Evolutionary conservation across 805 yeast species (phyloP), one percentile per base, ranked within the genome.

Genomic region (Metschnikowia peoriensis): DNA sequence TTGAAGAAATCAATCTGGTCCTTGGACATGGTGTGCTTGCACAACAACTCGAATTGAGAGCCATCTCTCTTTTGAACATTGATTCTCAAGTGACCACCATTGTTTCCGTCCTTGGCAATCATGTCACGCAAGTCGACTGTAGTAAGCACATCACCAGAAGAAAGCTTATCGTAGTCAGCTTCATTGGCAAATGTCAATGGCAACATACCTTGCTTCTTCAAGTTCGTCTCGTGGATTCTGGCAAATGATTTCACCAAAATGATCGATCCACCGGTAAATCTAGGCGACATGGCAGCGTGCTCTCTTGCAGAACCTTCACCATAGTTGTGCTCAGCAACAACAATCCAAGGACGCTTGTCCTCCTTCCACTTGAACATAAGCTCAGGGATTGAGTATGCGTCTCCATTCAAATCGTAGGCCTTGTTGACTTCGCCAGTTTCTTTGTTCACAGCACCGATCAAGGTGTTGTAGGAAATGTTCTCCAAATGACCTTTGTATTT

Each of bases 251-350:
- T 93, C 62, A 89, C 96, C 56, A 93, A 76, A 57, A 93, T 87
- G 58, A 91, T 82, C 53, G 85, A 74, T 57, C 99, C 98, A 55
- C 97, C 98, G 43, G 94, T 79, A 77, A 89, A 94, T 72, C 96
- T 82, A 51, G 98, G 99, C 35, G 94, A 89, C 61, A 94, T 78
- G 14, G 98, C 98, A 44, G 99, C 99, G 66, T 93, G 99, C 71
- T 93, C 99, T 81, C 99, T 88, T 34, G 99, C 97, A 46, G 97
- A 92, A 64, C 99, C 99, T 77, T 93, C 99, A 74, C 99, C 99
- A 66, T 93, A 94, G 73, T 93, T 93, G 69, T 94, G 97, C 71
- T 94, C 99, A 50, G 97, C 98, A 58, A 94, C 87, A 43, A 94
- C 97, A 60, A 84, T 80, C 99, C 99, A 93, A 17, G 96, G 94